Conservation (phyloP, 2,329 filamentous ascomycete species). For the Fusarium sp. region DNA sequence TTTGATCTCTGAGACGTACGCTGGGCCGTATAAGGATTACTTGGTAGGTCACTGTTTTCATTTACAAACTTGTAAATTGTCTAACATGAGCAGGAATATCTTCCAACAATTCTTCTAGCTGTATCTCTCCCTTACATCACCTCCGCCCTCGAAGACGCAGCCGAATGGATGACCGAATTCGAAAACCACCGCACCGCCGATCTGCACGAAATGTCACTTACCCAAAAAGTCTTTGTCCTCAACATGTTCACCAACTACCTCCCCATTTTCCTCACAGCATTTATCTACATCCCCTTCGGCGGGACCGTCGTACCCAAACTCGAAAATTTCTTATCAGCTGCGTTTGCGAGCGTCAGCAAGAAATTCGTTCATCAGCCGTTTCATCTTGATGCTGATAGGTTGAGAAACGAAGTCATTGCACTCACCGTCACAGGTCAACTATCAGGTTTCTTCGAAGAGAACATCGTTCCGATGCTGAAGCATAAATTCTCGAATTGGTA, state of each 20-base stretch:
- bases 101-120: slow-evolving; percentile 76
- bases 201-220: slow-evolving; percentile 73
- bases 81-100: slow-evolving; percentile 64
- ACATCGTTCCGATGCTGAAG: slow-evolving; percentile 75
- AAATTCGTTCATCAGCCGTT: slow-evolving; percentile 66
- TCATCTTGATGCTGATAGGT: slow-evolving; percentile 69
- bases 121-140: slow-evolving; percentile 72
- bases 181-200: slow-evolving; percentile 81
- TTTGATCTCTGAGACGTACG: slow-evolving; percentile 78
- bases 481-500: slow-evolving; percentile 62
- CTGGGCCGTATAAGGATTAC: slow-evolving; percentile 72
- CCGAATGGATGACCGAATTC: slow-evolving; percentile 70
- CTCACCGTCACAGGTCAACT: slow-evolving; percentile 78
- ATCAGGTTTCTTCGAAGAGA: slow-evolving; percentile 76
- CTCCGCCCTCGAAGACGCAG: slow-evolving; percentile 68
- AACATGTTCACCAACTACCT: slow-evolving; percentile 85
- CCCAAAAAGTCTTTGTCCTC: slow-evolving; percentile 78
- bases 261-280: slow-evolving; percentile 78
- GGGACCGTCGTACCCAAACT: slow-evolving; percentile 73
- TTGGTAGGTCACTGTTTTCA: slow-evolving; percentile 56
- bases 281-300: slow-evolving; percentile 81
- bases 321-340: slow-evolving; percentile 65
- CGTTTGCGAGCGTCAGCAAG: slow-evolving; percentile 54
- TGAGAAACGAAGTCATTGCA: slow-evolving; percentile 78
- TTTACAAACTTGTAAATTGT: background rate